These are phyloP conservation scores for Babesia ovata DNA, from an alignment of 169 alveolate genomes.

Conservation along the genomic window DNA sequence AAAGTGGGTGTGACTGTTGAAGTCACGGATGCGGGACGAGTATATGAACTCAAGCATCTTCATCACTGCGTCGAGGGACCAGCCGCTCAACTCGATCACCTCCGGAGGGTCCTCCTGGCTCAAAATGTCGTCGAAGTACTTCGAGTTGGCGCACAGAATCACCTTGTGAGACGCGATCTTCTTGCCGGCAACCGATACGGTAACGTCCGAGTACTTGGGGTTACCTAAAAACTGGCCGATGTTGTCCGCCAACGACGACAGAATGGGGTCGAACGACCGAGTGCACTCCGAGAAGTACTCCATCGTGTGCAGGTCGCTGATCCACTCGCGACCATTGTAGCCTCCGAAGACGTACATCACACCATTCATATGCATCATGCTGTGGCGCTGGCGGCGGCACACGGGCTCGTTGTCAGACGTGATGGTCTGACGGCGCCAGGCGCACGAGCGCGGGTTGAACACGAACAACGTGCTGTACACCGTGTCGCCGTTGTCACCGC, in stretches of 20 bases:
- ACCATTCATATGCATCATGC: conserved; percentile 40
- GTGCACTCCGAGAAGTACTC: conserved; percentile 41
- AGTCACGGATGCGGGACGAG: conserved; percentile 57
- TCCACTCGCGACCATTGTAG: conserved; percentile 71
- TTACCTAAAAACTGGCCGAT: conserved; percentile 38
- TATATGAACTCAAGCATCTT: conserved; percentile 65
- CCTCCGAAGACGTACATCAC: conserved; percentile 75
- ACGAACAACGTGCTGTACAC: conserved; percentile 67
- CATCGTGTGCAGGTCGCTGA: conserved; percentile 70
- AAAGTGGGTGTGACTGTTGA: conserved; percentile 58
- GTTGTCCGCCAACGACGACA: conserved; percentile 48
- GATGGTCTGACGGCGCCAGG: conserved; percentile 54
- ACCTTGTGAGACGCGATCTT: conserved; percentile 70
- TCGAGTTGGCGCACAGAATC: conserved; percentile 57
- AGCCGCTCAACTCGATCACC: conserved; percentile 60
- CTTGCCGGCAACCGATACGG: conserved; percentile 62
- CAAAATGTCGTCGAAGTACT: conserved; percentile 57
- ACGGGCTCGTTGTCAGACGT: conserved; percentile 35
- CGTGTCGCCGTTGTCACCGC: conserved; percentile 76
- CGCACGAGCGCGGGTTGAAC: conserved; percentile 59
- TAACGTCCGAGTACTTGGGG: conserved; percentile 53
- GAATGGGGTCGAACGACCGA: conserved; percentile 27
- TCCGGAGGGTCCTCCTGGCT: conserved; percentile 56
- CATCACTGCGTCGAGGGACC: conserved; percentile 68
- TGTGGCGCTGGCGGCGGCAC: conserved; percentile 50